A percentile compares a stretch with the other conserved stretches of the same genome.
phyloP scores from a whole-genome alignment of 2,329 filamentous ascomycete genomes.

The Ilyonectria mors-panacis region DNA sequence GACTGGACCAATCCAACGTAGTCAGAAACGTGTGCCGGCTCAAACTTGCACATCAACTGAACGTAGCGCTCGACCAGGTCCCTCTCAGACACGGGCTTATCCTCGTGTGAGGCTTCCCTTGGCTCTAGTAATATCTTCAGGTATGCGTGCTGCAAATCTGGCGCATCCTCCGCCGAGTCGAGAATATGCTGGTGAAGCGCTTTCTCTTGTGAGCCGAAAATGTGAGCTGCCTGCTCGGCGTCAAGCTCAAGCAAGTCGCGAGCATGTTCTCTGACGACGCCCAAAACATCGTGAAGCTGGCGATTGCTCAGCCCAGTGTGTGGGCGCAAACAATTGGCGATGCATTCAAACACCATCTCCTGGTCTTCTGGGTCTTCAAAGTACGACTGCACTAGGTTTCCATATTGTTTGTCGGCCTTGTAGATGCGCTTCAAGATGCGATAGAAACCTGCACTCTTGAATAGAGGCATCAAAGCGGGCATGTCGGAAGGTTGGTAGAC shows the following conservation, averaged over 20 bases:
- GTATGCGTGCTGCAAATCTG: constrained; percentile 81
- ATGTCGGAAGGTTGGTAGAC: constrained; percentile 92
- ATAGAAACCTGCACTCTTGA: constrained; percentile 87
- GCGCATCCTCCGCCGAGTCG: constrained; percentile 71
- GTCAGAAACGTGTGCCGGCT: constrained; percentile 85
- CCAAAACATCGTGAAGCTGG: constrained; percentile 80
- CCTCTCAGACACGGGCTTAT: constrained; percentile 60
- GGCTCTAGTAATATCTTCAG: constrained; percentile 82
- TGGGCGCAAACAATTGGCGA: constrained; percentile 80
- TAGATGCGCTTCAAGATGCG: constrained; percentile 93
- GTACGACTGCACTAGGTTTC: constrained; percentile 83
- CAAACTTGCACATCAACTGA: constrained; percentile 89
- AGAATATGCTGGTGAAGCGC: constrained; percentile 79
- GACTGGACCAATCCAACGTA: constrained; percentile 85
- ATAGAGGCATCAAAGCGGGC: constrained; percentile 80
- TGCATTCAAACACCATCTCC: constrained; percentile 82
- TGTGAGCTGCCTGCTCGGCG: constrained; percentile 74
- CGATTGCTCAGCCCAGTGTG: constrained; percentile 75
- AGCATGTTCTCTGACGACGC: constrained; percentile 76
- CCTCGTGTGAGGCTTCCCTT: constrained; percentile 52
- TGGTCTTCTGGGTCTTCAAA: constrained; percentile 88
- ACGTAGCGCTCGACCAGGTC: constrained; percentile 87
- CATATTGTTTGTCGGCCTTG: constrained; percentile 83
- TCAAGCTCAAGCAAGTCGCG: constrained; percentile 77
- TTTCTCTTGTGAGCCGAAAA: constrained; percentile 72